Evolutionary conservation across 192 early-diverging fungal species (phyloP).

Genomic region (Umbelopsis isabellina): DNA sequence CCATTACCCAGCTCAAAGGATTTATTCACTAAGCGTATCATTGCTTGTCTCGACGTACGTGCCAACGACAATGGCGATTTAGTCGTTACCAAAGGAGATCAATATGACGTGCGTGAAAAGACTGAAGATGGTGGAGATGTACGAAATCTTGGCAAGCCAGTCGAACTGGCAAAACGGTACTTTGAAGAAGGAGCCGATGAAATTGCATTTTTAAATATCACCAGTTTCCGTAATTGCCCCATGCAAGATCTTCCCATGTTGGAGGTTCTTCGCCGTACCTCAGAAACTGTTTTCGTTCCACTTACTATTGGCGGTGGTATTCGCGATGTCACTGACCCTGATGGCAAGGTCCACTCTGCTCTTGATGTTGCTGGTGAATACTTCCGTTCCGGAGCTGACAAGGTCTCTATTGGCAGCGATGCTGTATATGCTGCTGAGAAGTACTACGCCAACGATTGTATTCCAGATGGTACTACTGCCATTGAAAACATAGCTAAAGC

Average conservation of each 20-base stretch:
- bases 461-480: constrained; percentile 72
- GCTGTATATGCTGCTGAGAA: constrained; percentile 98
- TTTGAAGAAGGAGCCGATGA: constrained; percentile 98
- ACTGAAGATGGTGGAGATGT: constrained; percentile 63
- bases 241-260: constrained; percentile 94
- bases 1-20: constrained; percentile 45
- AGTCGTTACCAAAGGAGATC: constrained; percentile 99
- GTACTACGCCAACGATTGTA: constrained; percentile 59
- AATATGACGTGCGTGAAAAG: constrained; percentile 95
- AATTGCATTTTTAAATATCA: constrained; percentile 98
- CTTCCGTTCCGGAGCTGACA: constrained; percentile 98
- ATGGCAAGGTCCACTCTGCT: constrained; percentile 78
- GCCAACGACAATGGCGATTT: constrained; percentile 96
- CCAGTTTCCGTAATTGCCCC: constrained; percentile 92
- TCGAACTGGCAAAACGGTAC: constrained; percentile 90
- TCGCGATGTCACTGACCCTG: constrained; percentile 87
- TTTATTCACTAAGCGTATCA: constrained; percentile 84
- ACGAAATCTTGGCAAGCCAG: constrained; percentile 96
- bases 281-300: constrained; percentile 96
- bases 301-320: constrained; percentile 99
- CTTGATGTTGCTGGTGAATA: constrained; percentile 99
- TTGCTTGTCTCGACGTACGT: constrained; percentile 97
- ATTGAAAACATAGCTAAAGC: constrained; percentile 94
- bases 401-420: constrained; percentile 98
- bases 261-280: constrained; percentile 85